Base-by-base conservation (phyloP, 805 yeast genomes). In the Myxozyma melibiosi region DNA sequence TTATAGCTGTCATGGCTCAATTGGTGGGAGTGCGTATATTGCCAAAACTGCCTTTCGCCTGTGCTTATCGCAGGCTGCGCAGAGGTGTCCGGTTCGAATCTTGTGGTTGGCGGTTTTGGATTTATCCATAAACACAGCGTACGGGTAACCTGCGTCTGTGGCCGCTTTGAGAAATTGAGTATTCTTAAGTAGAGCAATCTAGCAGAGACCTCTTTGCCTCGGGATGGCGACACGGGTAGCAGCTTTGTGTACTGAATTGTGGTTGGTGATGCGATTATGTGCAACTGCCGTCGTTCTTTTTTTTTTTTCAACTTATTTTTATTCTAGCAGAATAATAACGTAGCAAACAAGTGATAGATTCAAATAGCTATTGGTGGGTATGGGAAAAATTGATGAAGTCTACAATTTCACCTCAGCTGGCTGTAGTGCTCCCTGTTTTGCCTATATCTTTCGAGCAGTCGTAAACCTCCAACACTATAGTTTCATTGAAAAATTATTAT, bases 191-290 rank as follows among this genome's bases (percentile, higher is more conserved):
- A 51, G 60, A 58, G 63, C 57, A 55, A 58, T 58, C 60, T 51
- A 58, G 63, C 63, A 58, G 63, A 58, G 63, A 51, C 28, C 53
- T 58, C 57, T 37, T 53, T 48, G 60, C 60, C 60, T 45, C 51
- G 63, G 60, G 60, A 55, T 58, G 63, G 63, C 63, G 63, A 41
- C 43, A 25, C 63, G 63, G 63, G 45, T 58, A 39, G 31, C 63
- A 31, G 25, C 40, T 28, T n/a, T 37, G 52, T 43, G 57, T 51
- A 50, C 39, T 55, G 63, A 40, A 22, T 31, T 52, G 57, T 50
- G 54, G 41, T n/a, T 30, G 47, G 39, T 11, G 28, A 53, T 51
- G 37, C 35, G 63, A 42, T 39, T n/a, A 28, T 42, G 42, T 41
- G 59, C 56, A 22, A 58, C 63, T 33, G 35, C 7, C 20, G n/a